phyloP scores from a whole-genome alignment of 2,329 filamentous ascomycete species.

The Colletotrichum scovillei region DNA sequence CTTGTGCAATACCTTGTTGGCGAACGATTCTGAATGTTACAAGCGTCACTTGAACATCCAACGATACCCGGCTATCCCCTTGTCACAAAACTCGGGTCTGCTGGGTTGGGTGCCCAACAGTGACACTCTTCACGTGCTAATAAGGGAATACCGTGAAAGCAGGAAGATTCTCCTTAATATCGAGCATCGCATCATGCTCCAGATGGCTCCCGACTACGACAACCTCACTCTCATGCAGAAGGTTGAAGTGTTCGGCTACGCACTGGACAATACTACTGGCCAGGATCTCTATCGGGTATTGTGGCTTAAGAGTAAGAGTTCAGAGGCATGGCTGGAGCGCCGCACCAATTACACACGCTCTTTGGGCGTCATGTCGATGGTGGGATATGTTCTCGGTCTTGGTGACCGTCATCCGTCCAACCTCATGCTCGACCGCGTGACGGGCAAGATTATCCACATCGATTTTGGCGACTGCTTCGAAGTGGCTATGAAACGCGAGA shows the following conservation, averaged over 20 bases:
- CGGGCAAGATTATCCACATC: constrained; percentile 97
- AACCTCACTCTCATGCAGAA: constrained; percentile 99
- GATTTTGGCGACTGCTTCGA: constrained; percentile 99
- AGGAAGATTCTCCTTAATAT: constrained; percentile 98
- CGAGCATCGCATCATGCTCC: constrained; percentile 99
- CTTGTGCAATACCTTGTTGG: constrained; percentile 93
- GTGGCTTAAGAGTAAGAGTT: constrained; percentile 99
- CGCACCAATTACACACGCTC: constrained; percentile 99
- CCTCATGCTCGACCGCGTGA: constrained; percentile 94
- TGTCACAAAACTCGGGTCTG: constrained; percentile 96
- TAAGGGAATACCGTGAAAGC: constrained; percentile 96
- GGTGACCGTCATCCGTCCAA: constrained; percentile 98
- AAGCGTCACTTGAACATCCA: constrained; percentile 98
- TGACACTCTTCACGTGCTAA: constrained; percentile 95
- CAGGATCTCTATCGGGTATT: constrained; percentile 98
- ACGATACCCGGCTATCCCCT: constrained; percentile 93
- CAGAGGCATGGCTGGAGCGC: constrained; percentile 96
- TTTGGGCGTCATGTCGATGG: constrained; percentile 99
- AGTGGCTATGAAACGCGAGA: constrained; percentile 99
- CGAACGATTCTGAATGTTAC: constrained; percentile 94
- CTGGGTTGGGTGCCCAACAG: constrained; percentile 98
- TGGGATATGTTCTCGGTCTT: constrained; percentile 97
- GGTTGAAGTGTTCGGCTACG: constrained; percentile 99
- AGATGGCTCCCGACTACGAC: constrained; percentile 99
- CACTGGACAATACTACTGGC: constrained; percentile 97